Conservation (phyloP, 2,329 filamentous ascomycete genomes). For the Colletotrichum lupini region DNA sequence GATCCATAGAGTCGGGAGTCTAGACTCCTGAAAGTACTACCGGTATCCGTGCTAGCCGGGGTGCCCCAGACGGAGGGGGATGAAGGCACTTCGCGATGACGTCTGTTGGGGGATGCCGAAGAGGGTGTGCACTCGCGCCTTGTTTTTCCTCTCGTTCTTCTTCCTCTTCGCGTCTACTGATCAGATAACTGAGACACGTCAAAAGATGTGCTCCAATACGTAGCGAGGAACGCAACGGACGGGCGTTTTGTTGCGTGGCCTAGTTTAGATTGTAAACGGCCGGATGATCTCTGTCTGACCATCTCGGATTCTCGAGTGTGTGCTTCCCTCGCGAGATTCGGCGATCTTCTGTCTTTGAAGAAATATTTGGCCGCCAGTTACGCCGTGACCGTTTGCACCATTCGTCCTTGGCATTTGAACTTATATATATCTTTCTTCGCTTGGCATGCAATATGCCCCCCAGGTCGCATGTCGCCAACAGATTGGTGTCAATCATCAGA, state of each 20-base stretch:
- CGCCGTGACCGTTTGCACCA: not conserved
- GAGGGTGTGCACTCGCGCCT: constrained; percentile 25
- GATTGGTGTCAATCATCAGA: not conserved
- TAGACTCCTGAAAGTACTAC: constrained; percentile 1
- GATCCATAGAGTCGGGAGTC: not conserved
- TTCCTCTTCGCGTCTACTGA: not conserved
- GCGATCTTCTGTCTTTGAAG: not conserved
- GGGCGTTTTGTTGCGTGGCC: not conserved
- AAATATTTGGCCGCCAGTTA: not conserved
- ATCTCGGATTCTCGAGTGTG: not conserved
- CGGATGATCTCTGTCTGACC: not conserved
- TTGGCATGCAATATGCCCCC: not conserved
- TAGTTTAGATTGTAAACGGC: not conserved
- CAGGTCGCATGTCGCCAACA: not conserved
- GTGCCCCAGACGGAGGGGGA: constrained; percentile 1
- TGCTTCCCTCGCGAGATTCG: not conserved
- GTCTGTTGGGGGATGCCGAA: constrained; percentile 8
- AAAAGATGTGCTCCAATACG: not conserved
- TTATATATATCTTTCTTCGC: not conserved
- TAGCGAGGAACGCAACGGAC: not conserved
- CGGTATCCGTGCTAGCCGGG: constrained; percentile 3
- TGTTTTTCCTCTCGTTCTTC: not conserved
- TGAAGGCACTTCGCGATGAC: constrained; percentile 27
- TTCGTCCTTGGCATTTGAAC: not conserved
- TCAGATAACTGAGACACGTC: not conserved